Evolutionary conservation across 2,329 filamentous ascomycete species (phyloP).

Genomic region (Phyllosticta paracitricarpa): DNA sequence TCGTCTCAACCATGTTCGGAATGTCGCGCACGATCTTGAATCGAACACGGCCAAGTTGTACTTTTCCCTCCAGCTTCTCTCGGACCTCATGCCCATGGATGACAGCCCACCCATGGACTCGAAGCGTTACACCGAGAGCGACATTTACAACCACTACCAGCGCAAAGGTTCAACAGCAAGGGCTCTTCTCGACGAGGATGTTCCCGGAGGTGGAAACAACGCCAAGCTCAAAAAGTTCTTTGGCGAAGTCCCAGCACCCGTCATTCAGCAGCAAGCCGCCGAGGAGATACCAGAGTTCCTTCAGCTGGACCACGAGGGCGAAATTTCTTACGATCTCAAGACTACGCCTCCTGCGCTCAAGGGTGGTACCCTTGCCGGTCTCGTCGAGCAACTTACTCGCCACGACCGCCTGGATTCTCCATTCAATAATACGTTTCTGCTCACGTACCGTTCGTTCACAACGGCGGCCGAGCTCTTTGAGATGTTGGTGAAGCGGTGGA

Average conservation of each 20-base stretch:
- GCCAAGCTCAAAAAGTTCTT: slow-evolving; percentile 43
- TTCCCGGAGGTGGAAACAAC: slow-evolving; percentile 30
- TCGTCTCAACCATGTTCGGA: slow-evolving; percentile 68
- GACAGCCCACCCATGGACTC: slow-evolving; percentile 22
- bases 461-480: slow-evolving; percentile 85
- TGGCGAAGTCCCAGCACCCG: slow-evolving; percentile 40
- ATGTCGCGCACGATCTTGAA: slow-evolving; percentile 70
- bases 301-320: slow-evolving; percentile 75
- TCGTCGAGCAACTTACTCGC: slow-evolving; percentile 90
- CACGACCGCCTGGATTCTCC: slow-evolving; percentile 92
- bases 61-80: slow-evolving; percentile 77
- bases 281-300: slow-evolving; percentile 81
- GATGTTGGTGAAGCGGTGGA: slow-evolving; percentile 82
- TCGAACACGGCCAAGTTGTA: slow-evolving; percentile 79
- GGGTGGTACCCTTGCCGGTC: slow-evolving; percentile 75
- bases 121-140: slow-evolving; percentile 33
- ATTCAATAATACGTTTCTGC: slow-evolving; percentile 95
- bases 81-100: slow-evolving; percentile 58
- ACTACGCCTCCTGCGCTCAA: slow-evolving; percentile 65
- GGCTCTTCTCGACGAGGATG: slow-evolving; percentile 37
- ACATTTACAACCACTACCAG: slow-evolving; percentile 21
- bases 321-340: slow-evolving; percentile 85
- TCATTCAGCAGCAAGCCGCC: slow-evolving; percentile 36
- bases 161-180: slow-evolving; percentile 31
- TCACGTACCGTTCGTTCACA: slow-evolving; percentile 95